Evolutionary conservation across 257 asterid genomes (phyloP).

Genomic region (Lavandula angustifolia): DNA sequence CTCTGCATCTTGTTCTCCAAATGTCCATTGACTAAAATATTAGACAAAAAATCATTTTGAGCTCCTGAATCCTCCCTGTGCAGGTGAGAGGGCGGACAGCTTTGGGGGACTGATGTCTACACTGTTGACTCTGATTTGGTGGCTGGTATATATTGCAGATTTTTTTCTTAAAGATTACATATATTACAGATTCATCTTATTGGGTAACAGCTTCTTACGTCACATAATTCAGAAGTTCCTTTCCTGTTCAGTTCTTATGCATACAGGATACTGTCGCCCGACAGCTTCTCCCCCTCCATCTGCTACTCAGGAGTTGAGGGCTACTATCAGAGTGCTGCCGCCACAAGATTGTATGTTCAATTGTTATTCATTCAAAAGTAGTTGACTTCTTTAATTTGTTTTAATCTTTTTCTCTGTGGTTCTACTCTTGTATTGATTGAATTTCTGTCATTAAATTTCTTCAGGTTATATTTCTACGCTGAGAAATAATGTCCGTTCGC

Average conservation of each 20-base stretch:
- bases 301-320: conserved; percentile 78
- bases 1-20: conserved; percentile 21
- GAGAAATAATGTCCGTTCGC: conserved; percentile 96
- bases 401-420: conserved; percentile 19
- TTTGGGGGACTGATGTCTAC: conserved; percentile 98
- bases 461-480: conserved; percentile 83
- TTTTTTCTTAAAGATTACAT: not conserved
- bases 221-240: not conserved
- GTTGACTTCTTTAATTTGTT: conserved; percentile 23
- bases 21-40: conserved; percentile 5
- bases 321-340: conserved; percentile 88
- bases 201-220: not conserved
- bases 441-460: conserved; percentile 27
- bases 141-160: conserved; percentile 60
- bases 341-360: conserved; percentile 81
- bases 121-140: conserved; percentile 98
- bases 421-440: conserved; percentile 23
- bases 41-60: conserved; percentile 25
- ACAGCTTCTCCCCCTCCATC: conserved; percentile 94
- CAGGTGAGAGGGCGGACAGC: conserved; percentile 97
- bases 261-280: conserved; percentile 92
- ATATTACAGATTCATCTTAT: not conserved
- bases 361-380: conserved; percentile 25
- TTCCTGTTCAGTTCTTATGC: conserved; percentile 86
- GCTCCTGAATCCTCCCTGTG: conserved; percentile 35